phyloP scores from a whole-genome alignment of 2,329 filamentous ascomycete genomes.

The Xylariaceae sp. region DNA sequence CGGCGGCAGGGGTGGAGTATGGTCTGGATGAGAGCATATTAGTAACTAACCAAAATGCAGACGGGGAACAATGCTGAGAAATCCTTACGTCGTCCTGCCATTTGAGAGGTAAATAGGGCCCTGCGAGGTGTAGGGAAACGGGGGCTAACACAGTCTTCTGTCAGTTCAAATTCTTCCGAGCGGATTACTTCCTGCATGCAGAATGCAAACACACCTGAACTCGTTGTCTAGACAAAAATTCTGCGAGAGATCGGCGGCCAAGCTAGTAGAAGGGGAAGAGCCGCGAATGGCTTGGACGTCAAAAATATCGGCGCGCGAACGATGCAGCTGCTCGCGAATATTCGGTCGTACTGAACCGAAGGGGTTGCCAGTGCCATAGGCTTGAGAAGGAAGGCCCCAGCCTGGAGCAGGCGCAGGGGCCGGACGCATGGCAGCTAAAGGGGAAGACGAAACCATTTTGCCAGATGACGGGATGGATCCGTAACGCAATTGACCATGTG shows the following conservation, averaged over 20 bases:
- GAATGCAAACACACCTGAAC: slow-evolving; percentile 60
- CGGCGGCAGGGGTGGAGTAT: slow-evolving; percentile 73
- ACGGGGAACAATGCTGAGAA: not conserved
- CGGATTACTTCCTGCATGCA: not conserved
- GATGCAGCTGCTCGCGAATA: slow-evolving; percentile 68
- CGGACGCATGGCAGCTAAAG: slow-evolving; percentile 88
- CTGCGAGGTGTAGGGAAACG: slow-evolving; percentile 77
- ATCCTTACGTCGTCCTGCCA: slow-evolving; percentile 60
- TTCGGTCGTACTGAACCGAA: slow-evolving; percentile 61
- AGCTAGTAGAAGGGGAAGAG: slow-evolving; percentile 83
- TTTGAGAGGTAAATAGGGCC: slow-evolving; percentile 72
- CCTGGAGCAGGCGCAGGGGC: slow-evolving; percentile 55
- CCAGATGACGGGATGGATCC: slow-evolving; percentile 17
- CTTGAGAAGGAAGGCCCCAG: slow-evolving; percentile 53
- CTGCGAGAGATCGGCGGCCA: slow-evolving; percentile 91
- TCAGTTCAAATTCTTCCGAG: slow-evolving; percentile 11
- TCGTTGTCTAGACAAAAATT: slow-evolving; percentile 90
- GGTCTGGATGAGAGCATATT: slow-evolving; percentile 45
- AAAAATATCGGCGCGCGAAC: slow-evolving; percentile 70
- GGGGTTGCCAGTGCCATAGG: slow-evolving; percentile 42
- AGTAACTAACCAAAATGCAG: not conserved
- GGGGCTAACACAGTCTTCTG: slow-evolving; percentile 51
- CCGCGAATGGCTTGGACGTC: slow-evolving; percentile 69
- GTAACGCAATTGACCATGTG: slow-evolving; percentile 22
- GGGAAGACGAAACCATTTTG: slow-evolving; percentile 87